Base-by-base conservation (phyloP, 1,284 basidiomycete genomes). In the Blastosporella zonata region DNA sequence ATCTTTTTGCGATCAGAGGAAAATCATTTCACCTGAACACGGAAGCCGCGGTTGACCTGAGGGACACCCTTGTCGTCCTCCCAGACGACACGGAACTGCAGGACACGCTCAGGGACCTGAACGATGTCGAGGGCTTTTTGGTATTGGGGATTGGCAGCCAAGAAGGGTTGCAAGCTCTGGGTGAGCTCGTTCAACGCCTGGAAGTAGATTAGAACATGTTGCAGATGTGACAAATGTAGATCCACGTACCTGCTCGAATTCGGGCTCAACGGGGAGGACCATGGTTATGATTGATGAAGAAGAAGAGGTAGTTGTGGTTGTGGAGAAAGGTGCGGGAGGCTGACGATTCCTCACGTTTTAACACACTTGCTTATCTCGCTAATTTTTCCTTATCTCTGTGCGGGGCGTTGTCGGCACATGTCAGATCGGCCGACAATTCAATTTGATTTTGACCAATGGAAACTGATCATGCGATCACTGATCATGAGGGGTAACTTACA, bases 31-130 rank as follows among this genome's bases (percentile, higher is more conserved):
- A 78, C 79, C 72, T 87, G 85, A 46, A 90, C 87, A 62, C 87
- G 79, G 75, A 79, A 90, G 34, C 85, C 87, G 52, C 81, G 73
- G 75, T 90, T 89, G 59, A 90, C 86, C 58, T 86, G 85, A 41
- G 81, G 67, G 33, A 72, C 62, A 42, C 82, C 82, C 55, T 82
- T 71, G 67, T 90, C 88, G 60, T 85, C 82, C 67, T 91, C 87
- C 87, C 87, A 90, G 55, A 82, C 77, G 45, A 91, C 86, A 58
- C 85, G 81, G 79, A 87, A 87, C 66, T 87, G 84, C 59, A 90
- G 74, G 65, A 89, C 66, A 58, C 87, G 82, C 70, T 90, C 87
- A 35, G 87, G 88, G 62, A 90, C 74, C 65, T 84, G 78, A 46
- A 86, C 73, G 59, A 89, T 75, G 51, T 84, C 78, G 58, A 90